Evolutionary conservation across 768 basidiomycete species (phyloP).

Genomic region (Phylloporus scabripes): DNA sequence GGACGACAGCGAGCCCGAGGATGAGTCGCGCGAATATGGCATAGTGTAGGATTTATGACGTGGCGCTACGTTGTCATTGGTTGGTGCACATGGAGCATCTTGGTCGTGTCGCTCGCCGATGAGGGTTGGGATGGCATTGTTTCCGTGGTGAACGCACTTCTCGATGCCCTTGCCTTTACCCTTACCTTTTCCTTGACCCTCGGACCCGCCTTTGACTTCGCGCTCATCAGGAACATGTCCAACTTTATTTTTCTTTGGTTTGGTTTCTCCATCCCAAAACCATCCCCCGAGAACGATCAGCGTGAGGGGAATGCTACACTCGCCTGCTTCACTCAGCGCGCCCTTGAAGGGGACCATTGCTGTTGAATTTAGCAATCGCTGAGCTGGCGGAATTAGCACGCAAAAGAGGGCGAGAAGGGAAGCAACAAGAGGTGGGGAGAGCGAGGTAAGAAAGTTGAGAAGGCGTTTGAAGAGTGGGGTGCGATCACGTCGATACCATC

Average conservation of each 20-base stretch:
- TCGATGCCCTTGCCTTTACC: conserved; percentile 7
- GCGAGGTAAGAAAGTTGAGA: conserved; percentile 42
- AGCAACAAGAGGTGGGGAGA: conserved; percentile 87
- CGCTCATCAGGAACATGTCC: not conserved
- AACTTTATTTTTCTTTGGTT: not conserved
- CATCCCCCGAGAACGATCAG: conserved; percentile 91
- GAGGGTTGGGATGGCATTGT: not conserved
- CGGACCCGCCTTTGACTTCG: not conserved
- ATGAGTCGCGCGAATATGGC: conserved; percentile 6
- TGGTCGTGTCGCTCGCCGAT: not conserved
- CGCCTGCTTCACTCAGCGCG: conserved; percentile 62
- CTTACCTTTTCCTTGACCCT: not conserved
- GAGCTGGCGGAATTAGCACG: conserved; percentile 70
- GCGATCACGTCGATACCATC: conserved; percentile 1
- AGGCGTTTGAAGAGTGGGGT: not conserved
- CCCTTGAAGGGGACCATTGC: conserved; percentile 63
- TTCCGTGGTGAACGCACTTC: not conserved
- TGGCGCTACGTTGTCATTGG: not conserved
- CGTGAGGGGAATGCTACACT: conserved; percentile 83
- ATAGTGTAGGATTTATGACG: not conserved
- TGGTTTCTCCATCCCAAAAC: conserved; percentile 51
- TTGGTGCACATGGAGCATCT: not conserved
- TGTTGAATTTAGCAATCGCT: conserved; percentile 55
- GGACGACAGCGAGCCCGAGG: conserved; percentile 17
- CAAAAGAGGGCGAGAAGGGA: conserved; percentile 70